phyloP scores from a whole-genome alignment of 208 protist genomes.

The Leishmania turanica region DNA sequence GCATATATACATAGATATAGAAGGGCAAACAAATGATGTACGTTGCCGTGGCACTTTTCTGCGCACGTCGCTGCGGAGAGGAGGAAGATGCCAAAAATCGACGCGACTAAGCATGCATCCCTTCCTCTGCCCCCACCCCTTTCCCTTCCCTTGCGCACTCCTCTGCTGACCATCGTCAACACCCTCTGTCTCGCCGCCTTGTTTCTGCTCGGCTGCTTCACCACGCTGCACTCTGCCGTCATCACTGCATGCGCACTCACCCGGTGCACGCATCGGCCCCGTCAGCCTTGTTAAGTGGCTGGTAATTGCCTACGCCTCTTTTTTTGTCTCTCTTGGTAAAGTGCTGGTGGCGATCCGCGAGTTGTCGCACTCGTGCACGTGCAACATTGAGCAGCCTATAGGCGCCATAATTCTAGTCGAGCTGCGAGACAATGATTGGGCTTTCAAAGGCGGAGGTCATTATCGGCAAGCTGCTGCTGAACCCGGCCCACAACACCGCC shows the following conservation, averaged over 20 bases:
- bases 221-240: not conserved
- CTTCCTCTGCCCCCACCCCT: not conserved
- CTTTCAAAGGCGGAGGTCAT: slow-evolving; percentile 48
- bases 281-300: not conserved
- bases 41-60: not conserved
- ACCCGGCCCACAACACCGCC: slow-evolving; percentile 63
- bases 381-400: not conserved
- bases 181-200: not conserved
- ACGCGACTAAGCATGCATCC: not conserved
- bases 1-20: not conserved
- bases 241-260: not conserved
- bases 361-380: not conserved
- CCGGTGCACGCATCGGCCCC: not conserved
- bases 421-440: not conserved
- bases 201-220: not conserved
- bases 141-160: not conserved
- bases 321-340: not conserved
- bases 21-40: not conserved
- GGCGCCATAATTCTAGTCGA: not conserved
- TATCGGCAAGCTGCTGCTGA: slow-evolving; percentile 68
- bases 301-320: not conserved
- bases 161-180: not conserved
- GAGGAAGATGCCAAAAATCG: not conserved
- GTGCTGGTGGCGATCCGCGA: too few relatives aligned
- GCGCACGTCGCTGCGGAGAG: not conserved